Percentiles rank a stretch among this genome's conserved stretches.
Evolutionary conservation across 306 rosid species (phyloP).

Genomic region (Gastrolobium bilobum): DNA sequence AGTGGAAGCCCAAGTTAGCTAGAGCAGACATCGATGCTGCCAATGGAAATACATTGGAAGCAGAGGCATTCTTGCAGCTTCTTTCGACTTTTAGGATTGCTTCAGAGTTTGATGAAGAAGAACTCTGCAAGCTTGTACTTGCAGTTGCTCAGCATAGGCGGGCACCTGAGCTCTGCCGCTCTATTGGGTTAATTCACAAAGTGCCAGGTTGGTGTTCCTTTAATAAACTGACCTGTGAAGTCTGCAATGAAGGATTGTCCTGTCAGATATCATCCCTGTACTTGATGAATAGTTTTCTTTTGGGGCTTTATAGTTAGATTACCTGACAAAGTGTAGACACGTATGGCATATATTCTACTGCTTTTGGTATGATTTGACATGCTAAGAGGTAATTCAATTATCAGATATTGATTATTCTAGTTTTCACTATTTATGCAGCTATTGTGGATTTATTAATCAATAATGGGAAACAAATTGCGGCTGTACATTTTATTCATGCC

Average conservation of each 20-base stretch:
- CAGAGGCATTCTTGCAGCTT: constrained; percentile 90
- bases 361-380: constrained; percentile 39
- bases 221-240: constrained; percentile 74
- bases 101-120: constrained; percentile 89
- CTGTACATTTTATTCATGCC: constrained; percentile 72
- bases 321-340: constrained; percentile 42
- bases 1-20: constrained; percentile 87
- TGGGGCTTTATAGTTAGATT: constrained; percentile 49
- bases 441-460: constrained; percentile 63
- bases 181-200: constrained; percentile 84
- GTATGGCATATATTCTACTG: constrained; percentile 28
- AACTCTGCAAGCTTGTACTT: constrained; percentile 91
- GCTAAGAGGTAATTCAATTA: constrained; percentile 24
- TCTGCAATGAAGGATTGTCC: constrained; percentile 66
- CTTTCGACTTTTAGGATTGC: constrained; percentile 82
- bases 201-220: constrained; percentile 94
- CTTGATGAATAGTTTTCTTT: constrained; percentile 51
- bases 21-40: constrained; percentile 77
- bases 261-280: constrained; percentile 54
- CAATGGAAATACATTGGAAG: constrained; percentile 91
- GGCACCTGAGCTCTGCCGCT: constrained; percentile 94
- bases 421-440: constrained; percentile 57
- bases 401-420: constrained; percentile 45
- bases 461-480: constrained; percentile 69
- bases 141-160: constrained; percentile 82